These are phyloP conservation scores for Flaveria sonorensis DNA, from an alignment of 129 eudicot species.

Conservation along the genomic window DNA sequence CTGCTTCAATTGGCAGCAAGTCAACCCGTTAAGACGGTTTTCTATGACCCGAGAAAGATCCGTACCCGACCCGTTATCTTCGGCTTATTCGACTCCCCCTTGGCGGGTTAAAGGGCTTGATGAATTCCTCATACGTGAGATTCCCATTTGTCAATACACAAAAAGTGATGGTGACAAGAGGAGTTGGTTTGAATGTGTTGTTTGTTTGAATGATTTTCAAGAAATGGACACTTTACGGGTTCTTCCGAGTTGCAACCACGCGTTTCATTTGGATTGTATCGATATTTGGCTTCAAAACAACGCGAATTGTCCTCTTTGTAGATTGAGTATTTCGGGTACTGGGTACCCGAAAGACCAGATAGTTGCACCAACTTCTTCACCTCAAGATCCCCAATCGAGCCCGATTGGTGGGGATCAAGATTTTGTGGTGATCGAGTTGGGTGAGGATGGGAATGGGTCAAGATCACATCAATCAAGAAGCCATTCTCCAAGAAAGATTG, in stretches of 20 bases:
- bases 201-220: slow-evolving; percentile 80
- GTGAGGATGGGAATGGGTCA: slow-evolving; percentile 44
- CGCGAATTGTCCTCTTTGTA: slow-evolving; percentile 86
- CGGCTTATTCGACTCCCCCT: slow-evolving; percentile 64
- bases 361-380: slow-evolving; percentile 82
- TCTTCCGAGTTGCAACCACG: slow-evolving; percentile 79
- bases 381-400: slow-evolving; percentile 65
- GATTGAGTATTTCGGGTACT: slow-evolving; percentile 71
- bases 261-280: slow-evolving; percentile 85
- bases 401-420: slow-evolving; percentile 51
- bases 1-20: slow-evolving; percentile 73
- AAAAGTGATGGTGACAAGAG: slow-evolving; percentile 35
- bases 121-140: slow-evolving; percentile 58
- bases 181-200: slow-evolving; percentile 65
- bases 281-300: slow-evolving; percentile 89
- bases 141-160: slow-evolving; percentile 66
- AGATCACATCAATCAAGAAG: slow-evolving; percentile 40
- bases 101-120: slow-evolving; percentile 71
- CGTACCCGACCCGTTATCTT: slow-evolving; percentile 45
- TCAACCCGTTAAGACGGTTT: slow-evolving; percentile 60
- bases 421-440: slow-evolving; percentile 69
- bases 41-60: slow-evolving; percentile 34
- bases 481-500: slow-evolving; percentile 50
- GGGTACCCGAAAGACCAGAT: slow-evolving; percentile 52
- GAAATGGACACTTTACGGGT: slow-evolving; percentile 64